These are phyloP conservation scores for Agaricus blazei DNA, from an alignment of 768 basidiomycete genomes.

Conservation along the genomic window DNA sequence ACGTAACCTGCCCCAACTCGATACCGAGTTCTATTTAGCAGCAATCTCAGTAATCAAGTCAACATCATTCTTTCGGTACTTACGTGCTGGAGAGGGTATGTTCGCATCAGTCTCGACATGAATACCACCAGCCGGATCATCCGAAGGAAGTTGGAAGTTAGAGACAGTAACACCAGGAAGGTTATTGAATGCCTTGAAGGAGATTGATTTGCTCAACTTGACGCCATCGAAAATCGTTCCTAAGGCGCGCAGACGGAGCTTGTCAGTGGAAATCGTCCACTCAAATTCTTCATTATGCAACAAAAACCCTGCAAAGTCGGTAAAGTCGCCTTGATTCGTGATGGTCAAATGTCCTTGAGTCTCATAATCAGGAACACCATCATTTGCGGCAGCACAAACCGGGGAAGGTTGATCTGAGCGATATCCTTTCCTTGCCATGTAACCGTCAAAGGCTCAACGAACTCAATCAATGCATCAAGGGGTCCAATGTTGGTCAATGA, in stretches of 20 bases:
- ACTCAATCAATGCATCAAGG: slow-evolving; percentile 64
- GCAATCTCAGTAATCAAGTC: too few relatives aligned
- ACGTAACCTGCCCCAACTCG: slow-evolving; percentile 58
- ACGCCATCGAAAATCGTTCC: slow-evolving; percentile 68
- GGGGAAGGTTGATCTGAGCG: slow-evolving; percentile 60
- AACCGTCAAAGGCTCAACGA: slow-evolving; percentile 59
- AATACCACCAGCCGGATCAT: slow-evolving; percentile 66
- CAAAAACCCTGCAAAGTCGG: slow-evolving; percentile 58
- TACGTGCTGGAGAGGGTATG: slow-evolving; percentile 65
- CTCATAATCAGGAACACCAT: slow-evolving; percentile 59
- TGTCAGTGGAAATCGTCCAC: slow-evolving; percentile 68
- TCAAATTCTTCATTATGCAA: slow-evolving; percentile 60
- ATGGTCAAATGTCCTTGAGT: slow-evolving; percentile 51
- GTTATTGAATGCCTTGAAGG: slow-evolving; percentile 67
- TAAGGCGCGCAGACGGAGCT: slow-evolving; percentile 57
- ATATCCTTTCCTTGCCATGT: slow-evolving; percentile 61
- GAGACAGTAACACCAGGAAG: slow-evolving; percentile 67
- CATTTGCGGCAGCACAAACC: slow-evolving; percentile 64
- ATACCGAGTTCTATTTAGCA: slow-evolving; percentile 55
- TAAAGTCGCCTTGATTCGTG: slow-evolving; percentile 50
- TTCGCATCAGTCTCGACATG: slow-evolving; percentile 61
- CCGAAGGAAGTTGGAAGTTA: slow-evolving; percentile 65
- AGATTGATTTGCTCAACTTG: slow-evolving; percentile 50
- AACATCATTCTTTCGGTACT: slow-evolving; percentile 20
- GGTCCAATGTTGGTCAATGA: slow-evolving; percentile 61